Percentiles rank a stretch among this genome's conserved stretches.
phyloP scores from a whole-genome alignment of 768 basidiomycete species.

The Gloeophyllum trabeum region DNA sequence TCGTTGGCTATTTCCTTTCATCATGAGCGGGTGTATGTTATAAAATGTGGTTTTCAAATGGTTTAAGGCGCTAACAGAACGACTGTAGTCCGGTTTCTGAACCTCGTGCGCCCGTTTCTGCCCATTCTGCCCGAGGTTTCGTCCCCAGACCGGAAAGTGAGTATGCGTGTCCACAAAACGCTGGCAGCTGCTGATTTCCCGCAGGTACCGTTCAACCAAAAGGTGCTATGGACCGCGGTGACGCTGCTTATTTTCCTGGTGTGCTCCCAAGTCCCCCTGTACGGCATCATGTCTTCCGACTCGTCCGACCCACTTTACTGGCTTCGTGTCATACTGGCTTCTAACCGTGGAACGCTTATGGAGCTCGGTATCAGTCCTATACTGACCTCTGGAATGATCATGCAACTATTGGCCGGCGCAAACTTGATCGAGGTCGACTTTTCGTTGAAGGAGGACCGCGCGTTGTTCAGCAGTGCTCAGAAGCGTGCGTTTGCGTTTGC shows the following conservation, averaged over 20 bases:
- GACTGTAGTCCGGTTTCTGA: constrained; percentile 87
- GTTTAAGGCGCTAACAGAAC: neutral
- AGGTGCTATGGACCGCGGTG: constrained; percentile 96
- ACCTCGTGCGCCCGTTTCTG: constrained; percentile 96
- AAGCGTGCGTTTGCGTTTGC: constrained; percentile 70
- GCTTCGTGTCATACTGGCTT: constrained; percentile 99
- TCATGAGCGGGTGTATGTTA: constrained; percentile 74
- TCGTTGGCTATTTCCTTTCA: constrained; percentile 20
- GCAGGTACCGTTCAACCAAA: constrained; percentile 97
- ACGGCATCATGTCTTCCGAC: constrained; percentile 99
- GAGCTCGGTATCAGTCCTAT: constrained; percentile 98
- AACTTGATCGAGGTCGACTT: constrained; percentile 98
- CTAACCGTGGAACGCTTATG: constrained; percentile 98
- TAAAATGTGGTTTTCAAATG: constrained; percentile 1
- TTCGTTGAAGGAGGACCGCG: constrained; percentile 91
- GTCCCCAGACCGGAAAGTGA: constrained; percentile 92
- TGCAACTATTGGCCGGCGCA: constrained; percentile 97
- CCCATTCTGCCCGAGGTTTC: constrained; percentile 95
- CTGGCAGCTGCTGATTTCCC: neutral
- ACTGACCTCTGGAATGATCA: constrained; percentile 98
- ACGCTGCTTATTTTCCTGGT: constrained; percentile 99
- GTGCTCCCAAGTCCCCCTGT: constrained; percentile 97
- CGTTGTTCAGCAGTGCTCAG: constrained; percentile 91
- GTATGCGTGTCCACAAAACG: constrained; percentile 9
- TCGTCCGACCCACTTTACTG: constrained; percentile 98